Evolutionary conservation across 169 alveolate species (phyloP).

Genomic region (Cryptosporidium canis): DNA sequence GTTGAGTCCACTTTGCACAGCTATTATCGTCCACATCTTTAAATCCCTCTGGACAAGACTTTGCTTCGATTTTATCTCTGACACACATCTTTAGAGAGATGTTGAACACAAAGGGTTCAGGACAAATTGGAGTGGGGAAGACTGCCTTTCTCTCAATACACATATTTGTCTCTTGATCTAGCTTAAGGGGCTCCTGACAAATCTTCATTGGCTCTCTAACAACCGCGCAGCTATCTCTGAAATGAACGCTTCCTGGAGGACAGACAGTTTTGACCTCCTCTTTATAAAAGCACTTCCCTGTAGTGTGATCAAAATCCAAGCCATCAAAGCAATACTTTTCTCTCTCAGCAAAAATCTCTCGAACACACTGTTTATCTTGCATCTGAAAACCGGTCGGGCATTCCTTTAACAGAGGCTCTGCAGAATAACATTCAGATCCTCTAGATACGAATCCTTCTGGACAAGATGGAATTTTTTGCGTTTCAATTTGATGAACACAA

Average conservation of each 20-base stretch:
- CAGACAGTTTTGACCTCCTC: constrained; percentile 28
- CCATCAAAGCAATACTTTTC: constrained; percentile 13
- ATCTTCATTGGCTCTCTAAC: constrained; percentile 25
- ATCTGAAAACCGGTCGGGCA: constrained; percentile 64
- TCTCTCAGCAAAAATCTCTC: constrained; percentile 24
- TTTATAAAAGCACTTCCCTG: constrained; percentile 28
- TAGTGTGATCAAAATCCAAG: background rate
- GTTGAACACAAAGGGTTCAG: constrained; percentile 25
- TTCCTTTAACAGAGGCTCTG: constrained; percentile 49
- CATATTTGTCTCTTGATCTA: background rate
- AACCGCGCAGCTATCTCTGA: constrained; percentile 31
- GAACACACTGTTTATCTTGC: constrained; percentile 70
- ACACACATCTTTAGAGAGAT: background rate
- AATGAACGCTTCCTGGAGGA: constrained; percentile 56
- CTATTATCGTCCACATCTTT: background rate
- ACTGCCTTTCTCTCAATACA: constrained; percentile 36
- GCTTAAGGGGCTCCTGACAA: constrained; percentile 23
- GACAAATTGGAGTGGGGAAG: constrained; percentile 20
- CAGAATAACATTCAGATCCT: constrained; percentile 48
- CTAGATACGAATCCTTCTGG: constrained; percentile 63
- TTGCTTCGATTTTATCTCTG: background rate
- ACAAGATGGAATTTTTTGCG: constrained; percentile 68
- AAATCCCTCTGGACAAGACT: constrained; percentile 51
- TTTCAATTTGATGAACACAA: constrained; percentile 54
- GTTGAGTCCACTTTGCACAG: constrained; percentile 48